Conservation (phyloP, 2,329 filamentous ascomycete species). For the Cytospora paraplurivora region DNA sequence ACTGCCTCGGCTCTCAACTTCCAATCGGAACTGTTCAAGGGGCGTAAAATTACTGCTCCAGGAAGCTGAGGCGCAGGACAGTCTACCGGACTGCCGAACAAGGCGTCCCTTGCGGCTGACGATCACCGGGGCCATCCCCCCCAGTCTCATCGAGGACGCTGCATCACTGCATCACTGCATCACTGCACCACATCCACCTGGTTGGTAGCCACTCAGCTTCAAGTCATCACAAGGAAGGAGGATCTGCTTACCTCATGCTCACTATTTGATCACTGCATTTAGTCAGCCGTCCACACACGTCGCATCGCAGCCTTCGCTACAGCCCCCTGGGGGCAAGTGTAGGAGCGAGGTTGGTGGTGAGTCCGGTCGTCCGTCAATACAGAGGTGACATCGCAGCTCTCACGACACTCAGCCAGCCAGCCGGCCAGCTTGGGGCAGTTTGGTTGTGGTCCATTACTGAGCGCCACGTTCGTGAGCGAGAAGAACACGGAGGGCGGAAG, state of each 20-base stretch:
- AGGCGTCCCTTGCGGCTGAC: not conserved
- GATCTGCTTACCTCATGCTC: conserved; percentile 15
- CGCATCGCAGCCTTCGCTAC: conserved; percentile 14
- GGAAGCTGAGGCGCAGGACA: not conserved
- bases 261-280: conserved; percentile 13
- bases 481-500: not conserved
- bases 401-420: not conserved
- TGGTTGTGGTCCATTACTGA: conserved; percentile 16
- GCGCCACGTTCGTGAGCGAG: not conserved
- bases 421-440: not conserved
- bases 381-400: conserved; percentile 7
- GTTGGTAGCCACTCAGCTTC: conserved; percentile 23
- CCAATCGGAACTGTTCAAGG: not conserved
- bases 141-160: conserved; percentile 2
- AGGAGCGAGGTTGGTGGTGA: conserved; percentile 15
- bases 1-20: not conserved
- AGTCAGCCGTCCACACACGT: conserved; percentile 21
- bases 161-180: not conserved
- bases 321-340: conserved; percentile 10
- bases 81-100: not conserved
- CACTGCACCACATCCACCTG: conserved; percentile 4
- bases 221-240: not conserved
- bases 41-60: not conserved
- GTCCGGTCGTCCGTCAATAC: conserved; percentile 11
- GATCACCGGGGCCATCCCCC: not conserved